phyloP scores from a whole-genome alignment of 2,329 filamentous ascomycete species.

The Nemania serpens region DNA sequence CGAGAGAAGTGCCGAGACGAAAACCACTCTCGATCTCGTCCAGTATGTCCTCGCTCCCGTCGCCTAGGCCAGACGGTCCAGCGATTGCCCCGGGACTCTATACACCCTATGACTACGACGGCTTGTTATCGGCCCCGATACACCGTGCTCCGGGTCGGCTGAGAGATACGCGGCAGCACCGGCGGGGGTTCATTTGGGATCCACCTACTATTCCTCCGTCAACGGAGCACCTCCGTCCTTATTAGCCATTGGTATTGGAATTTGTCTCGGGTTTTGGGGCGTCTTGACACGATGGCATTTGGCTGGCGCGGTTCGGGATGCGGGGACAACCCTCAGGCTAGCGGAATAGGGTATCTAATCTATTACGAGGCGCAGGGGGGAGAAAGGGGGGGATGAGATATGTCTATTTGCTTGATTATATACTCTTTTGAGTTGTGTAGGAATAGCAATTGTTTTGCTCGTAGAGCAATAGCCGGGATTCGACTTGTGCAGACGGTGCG shows the following conservation, averaged over 20 bases:
- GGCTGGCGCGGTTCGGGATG: neutral
- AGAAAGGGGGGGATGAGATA: neutral
- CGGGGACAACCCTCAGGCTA: neutral
- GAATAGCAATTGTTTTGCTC: neutral
- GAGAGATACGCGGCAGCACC: neutral
- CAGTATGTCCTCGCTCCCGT: neutral
- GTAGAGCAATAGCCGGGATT: no score
- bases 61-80: no score
- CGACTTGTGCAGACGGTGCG: no score
- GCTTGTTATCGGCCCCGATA: neutral
- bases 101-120: neutral
- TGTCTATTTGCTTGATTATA: conserved; percentile 11
- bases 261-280: neutral
- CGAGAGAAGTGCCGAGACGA: neutral
- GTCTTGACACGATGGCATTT: neutral
- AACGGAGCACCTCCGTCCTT: no score
- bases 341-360: neutral
- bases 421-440: neutral
- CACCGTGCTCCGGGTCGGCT: neutral
- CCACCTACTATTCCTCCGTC: neutral
- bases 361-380: neutral
- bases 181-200: conserved; percentile 13
- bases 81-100: neutral
- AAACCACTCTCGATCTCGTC: conserved; percentile 4
- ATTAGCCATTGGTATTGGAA: neutral